These are phyloP conservation scores for Dactylellina sp. DNA, from an alignment of 2,329 filamentous ascomycete species.

Conservation along the genomic window DNA sequence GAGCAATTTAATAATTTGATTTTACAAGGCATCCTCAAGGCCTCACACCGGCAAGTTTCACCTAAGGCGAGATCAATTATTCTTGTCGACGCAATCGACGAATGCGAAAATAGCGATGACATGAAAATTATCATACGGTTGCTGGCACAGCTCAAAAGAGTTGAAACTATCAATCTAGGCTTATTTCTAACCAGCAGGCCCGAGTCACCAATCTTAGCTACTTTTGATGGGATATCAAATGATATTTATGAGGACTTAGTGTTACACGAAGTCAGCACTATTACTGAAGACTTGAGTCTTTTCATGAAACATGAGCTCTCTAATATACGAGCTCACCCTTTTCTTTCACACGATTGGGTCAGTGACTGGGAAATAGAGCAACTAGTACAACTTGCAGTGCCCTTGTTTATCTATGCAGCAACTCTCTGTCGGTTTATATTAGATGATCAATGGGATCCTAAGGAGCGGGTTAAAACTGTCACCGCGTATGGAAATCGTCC, in stretches of 20 bases:
- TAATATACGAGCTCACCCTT: slow-evolving; percentile 40
- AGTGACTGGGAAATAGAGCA: slow-evolving; percentile 45
- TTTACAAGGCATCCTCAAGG: too few species aligned
- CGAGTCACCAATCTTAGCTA: slow-evolving; percentile 57
- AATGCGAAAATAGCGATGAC: slow-evolving; percentile 60
- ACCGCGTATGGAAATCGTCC: neutral
- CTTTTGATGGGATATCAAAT: slow-evolving; percentile 53
- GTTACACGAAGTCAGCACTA: slow-evolving; percentile 32
- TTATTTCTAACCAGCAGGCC: slow-evolving; percentile 60
- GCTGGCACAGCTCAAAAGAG: slow-evolving; percentile 29
- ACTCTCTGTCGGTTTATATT: slow-evolving; percentile 61
- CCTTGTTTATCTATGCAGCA: slow-evolving; percentile 61
- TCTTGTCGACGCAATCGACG: slow-evolving; percentile 62
- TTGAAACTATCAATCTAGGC: slow-evolving; percentile 43
- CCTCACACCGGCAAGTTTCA: too few species aligned
- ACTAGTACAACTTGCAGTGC: slow-evolving; percentile 57
- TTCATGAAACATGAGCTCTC: slow-evolving; percentile 58
- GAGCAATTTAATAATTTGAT: too few species aligned
- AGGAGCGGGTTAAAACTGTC: slow-evolving; percentile 16
- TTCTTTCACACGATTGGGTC: slow-evolving; percentile 46
- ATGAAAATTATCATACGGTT: slow-evolving; percentile 56
- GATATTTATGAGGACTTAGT: slow-evolving; percentile 39
- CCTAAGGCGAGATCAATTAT: too few species aligned
- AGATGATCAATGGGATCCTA: slow-evolving; percentile 4
- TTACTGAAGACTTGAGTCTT: slow-evolving; percentile 61